Evolutionary conservation across 202 grass and related monocot species (phyloP), one percentile per base, ranked within the genome.

Genomic region (Brachypodium distachyon): DNA sequence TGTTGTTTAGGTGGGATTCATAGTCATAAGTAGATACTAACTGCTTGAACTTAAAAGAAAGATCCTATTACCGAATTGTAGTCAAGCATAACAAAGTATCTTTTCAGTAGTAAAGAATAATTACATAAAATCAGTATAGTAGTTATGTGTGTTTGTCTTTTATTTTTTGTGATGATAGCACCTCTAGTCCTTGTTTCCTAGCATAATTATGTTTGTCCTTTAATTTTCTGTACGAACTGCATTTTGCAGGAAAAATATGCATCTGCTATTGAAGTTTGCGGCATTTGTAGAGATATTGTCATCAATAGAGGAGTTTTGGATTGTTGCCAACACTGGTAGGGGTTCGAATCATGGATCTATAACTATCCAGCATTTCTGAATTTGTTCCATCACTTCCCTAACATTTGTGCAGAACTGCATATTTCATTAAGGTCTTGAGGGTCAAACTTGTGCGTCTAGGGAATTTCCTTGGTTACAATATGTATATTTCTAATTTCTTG

Each of bases 281-380:
- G 91, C 65, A 98, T 98, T 72, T 98, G 95, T 87, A 84, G 84
- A 57, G 91, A 89, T 56, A 70, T 88, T 19, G 51, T 94, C 63
- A 88, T 91, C 7, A 85, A 94, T 70, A 92, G 91, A 90, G 95
- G 95, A 61, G 58, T 90, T 71, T 69, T 94, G 48, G 91, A 98
- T 76, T 92, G 79, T 76, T 98, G 95, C 48, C 62, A 94, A 41
- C 89, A 98, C 82, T 98, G 91, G 95, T 94, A 92, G 26, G 84
- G 63, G 10, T 76, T 65, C 6, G 33, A 40, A n/a, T 39, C 21
- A 14, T 47, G 17, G 50, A 80, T 46, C 46, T 77, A 52, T 42
- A 76, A 73, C 65, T 87, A 19, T 77, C 19, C 40, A 59, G 32
- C 28, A 82, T 59, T 75, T 67, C 9, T 67, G 1, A 67, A 42